Percentiles rank a stretch among this genome's conserved stretches.
Conservation (phyloP, 73 alveolate species). For the Urostyla sp. region DNA sequence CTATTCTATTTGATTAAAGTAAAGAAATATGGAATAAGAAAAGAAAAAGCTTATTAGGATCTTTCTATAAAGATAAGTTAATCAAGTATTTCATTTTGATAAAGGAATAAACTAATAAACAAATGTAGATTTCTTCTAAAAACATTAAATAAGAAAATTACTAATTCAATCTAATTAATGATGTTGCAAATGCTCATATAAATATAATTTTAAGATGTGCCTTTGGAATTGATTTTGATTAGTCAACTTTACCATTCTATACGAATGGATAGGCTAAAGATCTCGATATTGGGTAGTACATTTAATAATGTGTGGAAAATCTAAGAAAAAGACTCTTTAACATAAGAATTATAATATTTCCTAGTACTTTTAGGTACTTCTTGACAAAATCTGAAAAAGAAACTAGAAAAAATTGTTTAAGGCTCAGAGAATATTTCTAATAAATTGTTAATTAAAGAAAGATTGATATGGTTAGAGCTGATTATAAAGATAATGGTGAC, state of each 20-base stretch:
- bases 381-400: conserved; percentile 39
- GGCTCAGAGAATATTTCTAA: background rate
- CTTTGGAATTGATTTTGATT: no score
- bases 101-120: background rate
- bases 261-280: background rate
- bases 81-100: background rate
- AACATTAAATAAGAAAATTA: no score
- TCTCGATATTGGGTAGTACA: background rate
- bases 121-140: background rate
- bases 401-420: background rate
- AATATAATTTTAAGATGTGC: background rate
- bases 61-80: background rate
- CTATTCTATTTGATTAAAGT: background rate
- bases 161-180: background rate
- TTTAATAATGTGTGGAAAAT: background rate
- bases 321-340: background rate
- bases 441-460: conserved; percentile 17
- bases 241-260: no score
- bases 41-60: background rate
- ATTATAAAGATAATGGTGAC: conserved; percentile 23
- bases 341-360: no score
- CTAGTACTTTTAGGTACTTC: no score
- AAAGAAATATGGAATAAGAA: background rate
- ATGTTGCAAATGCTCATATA: no score
- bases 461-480: background rate